phyloP scores from a whole-genome alignment of 108 stramenopile species.

The Asterionellopsis glacialis region DNA sequence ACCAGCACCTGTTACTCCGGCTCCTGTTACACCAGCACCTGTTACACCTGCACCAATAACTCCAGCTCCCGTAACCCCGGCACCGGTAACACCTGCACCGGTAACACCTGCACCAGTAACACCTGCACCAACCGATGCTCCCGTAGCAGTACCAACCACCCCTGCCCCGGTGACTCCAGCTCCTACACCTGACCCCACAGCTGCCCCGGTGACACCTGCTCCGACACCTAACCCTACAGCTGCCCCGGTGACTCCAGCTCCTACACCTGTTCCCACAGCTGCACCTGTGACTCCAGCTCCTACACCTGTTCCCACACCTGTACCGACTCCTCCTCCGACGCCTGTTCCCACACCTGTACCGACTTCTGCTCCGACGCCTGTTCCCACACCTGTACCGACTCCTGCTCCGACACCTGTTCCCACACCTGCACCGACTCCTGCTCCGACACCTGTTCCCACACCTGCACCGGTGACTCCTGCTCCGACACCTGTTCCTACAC shows the following conservation, averaged over 20 bases:
- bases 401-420: conserved; percentile 5
- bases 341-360: not conserved
- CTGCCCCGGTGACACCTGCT: not conserved
- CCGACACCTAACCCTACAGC: not conserved
- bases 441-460: conserved; percentile 5
- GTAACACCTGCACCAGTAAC: not conserved
- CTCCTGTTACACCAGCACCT: no score
- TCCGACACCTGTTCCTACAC: conserved; percentile 20
- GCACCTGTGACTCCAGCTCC: no score
- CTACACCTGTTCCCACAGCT: no score
- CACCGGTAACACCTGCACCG: not conserved
- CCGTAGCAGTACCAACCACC: not conserved
- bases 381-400: not conserved
- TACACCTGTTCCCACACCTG: not conserved
- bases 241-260: no score
- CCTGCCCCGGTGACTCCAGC: no score
- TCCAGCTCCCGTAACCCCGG: no score
- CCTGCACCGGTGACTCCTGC: conserved; percentile 4
- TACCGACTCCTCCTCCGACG: not conserved
- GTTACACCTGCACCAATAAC: no score
- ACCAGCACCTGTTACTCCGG: no score
- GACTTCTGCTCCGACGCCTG: conserved; percentile 8
- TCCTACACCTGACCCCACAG: conserved; percentile 11
- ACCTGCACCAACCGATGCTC: conserved; percentile 4
- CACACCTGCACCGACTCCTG: conserved; percentile 11